Percentiles rank a stretch among this genome's conserved stretches.
Conservation (phyloP, 129 eudicot species). For the Escallonia herrerae region DNA sequence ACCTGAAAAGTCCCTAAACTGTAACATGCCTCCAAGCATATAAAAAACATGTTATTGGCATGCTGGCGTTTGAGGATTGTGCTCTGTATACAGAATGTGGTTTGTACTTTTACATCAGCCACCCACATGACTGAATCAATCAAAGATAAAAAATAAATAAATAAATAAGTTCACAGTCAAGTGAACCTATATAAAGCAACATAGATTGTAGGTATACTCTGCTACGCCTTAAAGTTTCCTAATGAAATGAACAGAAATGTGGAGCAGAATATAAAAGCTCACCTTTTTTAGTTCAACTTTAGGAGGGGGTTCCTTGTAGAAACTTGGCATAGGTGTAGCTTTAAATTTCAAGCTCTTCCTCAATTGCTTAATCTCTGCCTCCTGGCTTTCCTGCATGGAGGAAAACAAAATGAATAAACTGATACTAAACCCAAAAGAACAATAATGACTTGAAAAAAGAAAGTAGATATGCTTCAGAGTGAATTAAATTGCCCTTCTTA, state of each 20-base stretch:
- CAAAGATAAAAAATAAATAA: too few species aligned
- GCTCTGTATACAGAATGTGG: too few species aligned
- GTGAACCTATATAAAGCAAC: too few species aligned
- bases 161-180: too few species aligned
- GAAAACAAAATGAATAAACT: slow-evolving; percentile 1
- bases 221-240: too few species aligned
- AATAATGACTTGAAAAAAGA: neutral
- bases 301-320: slow-evolving; percentile 88
- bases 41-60: too few species aligned
- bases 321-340: slow-evolving; percentile 87
- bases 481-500: slow-evolving; percentile 8
- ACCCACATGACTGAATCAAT: too few species aligned
- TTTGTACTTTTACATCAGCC: too few species aligned
- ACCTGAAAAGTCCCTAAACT: too few species aligned
- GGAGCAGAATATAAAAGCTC: neutral
- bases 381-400: slow-evolving; percentile 74
- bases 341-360: slow-evolving; percentile 82
- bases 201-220: too few species aligned
- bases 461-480: neutral
- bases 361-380: slow-evolving; percentile 75
- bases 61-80: too few species aligned
- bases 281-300: slow-evolving; percentile 89
- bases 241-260: neutral
- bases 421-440: neutral
- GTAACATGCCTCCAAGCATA: neutral